Percentiles rank a stretch among this genome's conserved stretches.
Conservation (phyloP, 2,329 filamentous ascomycete genomes). For the Colletotrichum trifolii region DNA sequence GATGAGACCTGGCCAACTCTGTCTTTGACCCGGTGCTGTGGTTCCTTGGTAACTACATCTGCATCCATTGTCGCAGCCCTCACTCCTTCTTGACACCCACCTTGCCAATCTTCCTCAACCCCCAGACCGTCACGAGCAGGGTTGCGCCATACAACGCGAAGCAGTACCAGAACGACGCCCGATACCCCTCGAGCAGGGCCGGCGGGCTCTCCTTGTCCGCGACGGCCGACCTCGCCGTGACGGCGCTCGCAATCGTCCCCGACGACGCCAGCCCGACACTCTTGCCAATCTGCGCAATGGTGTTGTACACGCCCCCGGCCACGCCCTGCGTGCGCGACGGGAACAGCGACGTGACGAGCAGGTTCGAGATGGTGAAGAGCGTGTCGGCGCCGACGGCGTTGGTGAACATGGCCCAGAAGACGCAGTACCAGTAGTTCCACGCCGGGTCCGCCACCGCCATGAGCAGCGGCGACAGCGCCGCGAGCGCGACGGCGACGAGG, state of each 20-base stretch:
- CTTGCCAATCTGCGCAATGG: conserved; percentile 66
- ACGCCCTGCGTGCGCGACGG: conserved; percentile 65
- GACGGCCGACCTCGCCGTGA: conserved; percentile 51
- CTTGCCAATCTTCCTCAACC: conserved; percentile 57
- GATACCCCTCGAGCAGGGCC: conserved; percentile 61
- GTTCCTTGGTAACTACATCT: not conserved
- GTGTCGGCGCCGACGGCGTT: conserved; percentile 49
- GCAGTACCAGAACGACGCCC: conserved; percentile 64
- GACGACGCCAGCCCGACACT: conserved; percentile 62
- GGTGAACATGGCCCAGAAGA: conserved; percentile 49
- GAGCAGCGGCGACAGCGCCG: conserved; percentile 53
- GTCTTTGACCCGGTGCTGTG: not conserved
- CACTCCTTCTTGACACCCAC: conserved; percentile 59
- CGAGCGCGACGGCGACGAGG: conserved; percentile 48
- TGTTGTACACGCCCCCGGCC: conserved; percentile 70
- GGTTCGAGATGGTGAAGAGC: conserved; percentile 65
- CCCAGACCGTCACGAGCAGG: conserved; percentile 52
- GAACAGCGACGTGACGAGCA: conserved; percentile 66
- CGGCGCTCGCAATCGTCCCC: conserved; percentile 57
- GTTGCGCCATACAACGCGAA: conserved; percentile 52
- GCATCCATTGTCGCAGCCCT: not conserved
- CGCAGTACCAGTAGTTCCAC: conserved; percentile 57
- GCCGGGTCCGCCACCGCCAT: conserved; percentile 57
- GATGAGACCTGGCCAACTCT: too few relatives aligned
- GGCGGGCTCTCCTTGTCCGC: conserved; percentile 38